These are phyloP conservation scores for Nevesoporus exiguus DNA, from an alignment of 768 basidiomycete genomes.

Conservation along the genomic window DNA sequence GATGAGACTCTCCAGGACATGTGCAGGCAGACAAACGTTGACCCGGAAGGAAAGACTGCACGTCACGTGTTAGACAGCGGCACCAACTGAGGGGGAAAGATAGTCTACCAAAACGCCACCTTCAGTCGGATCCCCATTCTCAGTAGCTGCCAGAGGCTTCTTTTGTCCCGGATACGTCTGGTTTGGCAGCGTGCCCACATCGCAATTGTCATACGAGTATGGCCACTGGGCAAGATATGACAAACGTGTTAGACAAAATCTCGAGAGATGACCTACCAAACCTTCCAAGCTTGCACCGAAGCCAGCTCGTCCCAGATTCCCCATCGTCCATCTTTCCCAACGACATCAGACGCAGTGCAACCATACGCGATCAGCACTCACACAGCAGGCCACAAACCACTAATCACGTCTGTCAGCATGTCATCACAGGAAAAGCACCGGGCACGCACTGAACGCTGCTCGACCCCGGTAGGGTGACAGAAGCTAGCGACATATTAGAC, in stretches of 20 bases:
- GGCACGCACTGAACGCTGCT: constrained; percentile 34
- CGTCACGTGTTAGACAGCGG: not conserved
- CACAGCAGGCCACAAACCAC: constrained; percentile 49
- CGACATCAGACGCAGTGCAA: constrained; percentile 5
- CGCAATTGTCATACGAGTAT: constrained; percentile 58
- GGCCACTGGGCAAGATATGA: constrained; percentile 42
- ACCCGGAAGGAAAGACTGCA: constrained; percentile 48
- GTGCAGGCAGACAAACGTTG: constrained; percentile 59
- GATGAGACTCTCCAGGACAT: constrained; percentile 54
- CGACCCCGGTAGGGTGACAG: constrained; percentile 41
- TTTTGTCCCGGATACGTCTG: constrained; percentile 53
- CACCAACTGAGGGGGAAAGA: not conserved
- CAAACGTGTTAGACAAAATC: constrained; percentile 1
- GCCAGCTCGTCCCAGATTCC: constrained; percentile 49
- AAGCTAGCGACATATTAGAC: constrained; percentile 24
- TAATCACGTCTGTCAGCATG: constrained; percentile 19
- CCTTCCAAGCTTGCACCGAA: constrained; percentile 60
- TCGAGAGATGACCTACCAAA: constrained; percentile 43
- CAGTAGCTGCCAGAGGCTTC: constrained; percentile 42
- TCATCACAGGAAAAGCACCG: not conserved
- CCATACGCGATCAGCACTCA: constrained; percentile 13
- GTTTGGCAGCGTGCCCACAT: constrained; percentile 75
- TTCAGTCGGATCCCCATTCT: constrained; percentile 36
- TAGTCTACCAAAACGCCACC: constrained; percentile 24
- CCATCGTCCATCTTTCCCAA: constrained; percentile 48